These are phyloP conservation scores for Cenchrus americanus DNA, from an alignment of 176 grass and related monocot species.

Conservation along the genomic window DNA sequence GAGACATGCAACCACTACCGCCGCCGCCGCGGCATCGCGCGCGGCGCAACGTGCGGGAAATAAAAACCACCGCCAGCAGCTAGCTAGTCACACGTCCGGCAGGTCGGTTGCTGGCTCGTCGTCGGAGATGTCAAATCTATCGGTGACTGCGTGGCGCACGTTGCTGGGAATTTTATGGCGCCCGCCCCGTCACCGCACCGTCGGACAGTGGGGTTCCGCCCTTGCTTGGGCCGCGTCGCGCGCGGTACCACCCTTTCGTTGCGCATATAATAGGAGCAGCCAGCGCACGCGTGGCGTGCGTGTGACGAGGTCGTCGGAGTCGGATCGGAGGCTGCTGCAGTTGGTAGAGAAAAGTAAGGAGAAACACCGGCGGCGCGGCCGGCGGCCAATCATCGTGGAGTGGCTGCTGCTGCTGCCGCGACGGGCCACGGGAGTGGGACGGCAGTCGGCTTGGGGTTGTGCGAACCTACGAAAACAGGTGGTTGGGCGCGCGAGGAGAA, in stretches of 20 bases:
- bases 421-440: background rate
- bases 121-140: background rate
- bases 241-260: background rate
- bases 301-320: no score
- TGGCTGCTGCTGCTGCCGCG: background rate
- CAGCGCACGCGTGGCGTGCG: background rate
- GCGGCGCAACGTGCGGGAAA: constrained; percentile 1
- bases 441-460: no score
- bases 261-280: background rate
- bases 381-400: background rate
- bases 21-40: background rate
- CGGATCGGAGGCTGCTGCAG: no score
- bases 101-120: no score
- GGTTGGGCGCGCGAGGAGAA: background rate
- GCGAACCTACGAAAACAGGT: background rate
- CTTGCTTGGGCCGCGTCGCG: background rate
- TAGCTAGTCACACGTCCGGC: no score
- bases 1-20: background rate
- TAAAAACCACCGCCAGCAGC: background rate
- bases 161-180: background rate
- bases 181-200: background rate
- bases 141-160: background rate
- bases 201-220: background rate
- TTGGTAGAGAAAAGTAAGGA: no score
- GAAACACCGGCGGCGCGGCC: no score